Percentiles rank a stretch among this genome's conserved stretches.
phyloP scores from a whole-genome alignment of 805 yeast genomes.

The Nakazawaea ambrosiae region DNA sequence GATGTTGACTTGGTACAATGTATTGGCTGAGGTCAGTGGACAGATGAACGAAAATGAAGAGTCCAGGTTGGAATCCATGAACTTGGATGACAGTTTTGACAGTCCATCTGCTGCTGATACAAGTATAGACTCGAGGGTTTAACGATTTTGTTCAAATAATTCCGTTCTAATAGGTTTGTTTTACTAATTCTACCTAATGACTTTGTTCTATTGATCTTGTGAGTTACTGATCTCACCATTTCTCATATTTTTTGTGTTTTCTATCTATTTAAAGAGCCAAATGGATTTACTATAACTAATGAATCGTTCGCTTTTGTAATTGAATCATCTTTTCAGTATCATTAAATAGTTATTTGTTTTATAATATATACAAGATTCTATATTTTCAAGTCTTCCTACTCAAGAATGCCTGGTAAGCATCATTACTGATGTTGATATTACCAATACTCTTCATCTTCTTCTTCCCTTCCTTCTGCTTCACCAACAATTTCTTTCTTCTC shows the following conservation, averaged over 20 bases:
- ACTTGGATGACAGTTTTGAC: conserved; percentile 10
- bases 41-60: conserved; percentile 15
- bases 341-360: too few relatives aligned
- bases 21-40: conserved; percentile 23
- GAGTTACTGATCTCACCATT: too few relatives aligned
- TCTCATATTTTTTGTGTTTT: too few relatives aligned
- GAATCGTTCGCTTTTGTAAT: too few relatives aligned
- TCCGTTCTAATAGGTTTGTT: background rate
- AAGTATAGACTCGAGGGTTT: conserved; percentile 1
- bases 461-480: conserved; percentile 91
- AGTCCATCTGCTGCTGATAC: conserved; percentile 4
- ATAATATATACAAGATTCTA: too few relatives aligned
- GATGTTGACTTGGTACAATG: conserved; percentile 38
- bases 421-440: conserved; percentile 67
- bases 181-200: too few relatives aligned
- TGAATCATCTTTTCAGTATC: too few relatives aligned
- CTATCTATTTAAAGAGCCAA: too few relatives aligned
- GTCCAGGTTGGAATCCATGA: conserved; percentile 9
- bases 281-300: too few relatives aligned
- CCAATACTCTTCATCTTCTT: conserved; percentile 77
- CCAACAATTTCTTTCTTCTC: conserved; percentile 80
- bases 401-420: conserved; percentile 85
- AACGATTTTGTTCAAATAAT: too few relatives aligned
- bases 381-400: conserved; percentile 19
- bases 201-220: too few relatives aligned